Percentiles rank a stretch among this genome's conserved stretches.
These are phyloP conservation scores for Deinandra increscens DNA, from an alignment of 129 eudicot genomes.

Conservation along the genomic window DNA sequence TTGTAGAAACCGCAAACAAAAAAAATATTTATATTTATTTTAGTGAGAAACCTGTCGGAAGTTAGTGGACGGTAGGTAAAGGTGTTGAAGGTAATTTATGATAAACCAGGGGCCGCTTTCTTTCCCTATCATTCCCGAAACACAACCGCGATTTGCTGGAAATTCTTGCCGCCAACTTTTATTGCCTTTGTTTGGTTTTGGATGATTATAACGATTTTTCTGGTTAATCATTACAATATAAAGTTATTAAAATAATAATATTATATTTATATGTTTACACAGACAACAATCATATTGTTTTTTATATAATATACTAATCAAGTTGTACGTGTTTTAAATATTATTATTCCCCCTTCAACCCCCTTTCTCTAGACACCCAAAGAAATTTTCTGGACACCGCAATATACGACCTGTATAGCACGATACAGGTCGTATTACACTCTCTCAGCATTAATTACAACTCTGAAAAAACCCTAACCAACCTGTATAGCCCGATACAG, in stretches of 20 bases:
- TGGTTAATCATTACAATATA: constrained; percentile 3
- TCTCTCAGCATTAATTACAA: too few species aligned
- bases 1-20: too few species aligned
- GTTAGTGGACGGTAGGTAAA: constrained; percentile 4
- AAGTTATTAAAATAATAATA: not conserved
- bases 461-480: too few species aligned
- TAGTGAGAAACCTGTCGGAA: not conserved
- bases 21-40: too few species aligned
- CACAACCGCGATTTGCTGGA: constrained; percentile 18
- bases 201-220: not conserved
- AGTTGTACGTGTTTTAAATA: not conserved
- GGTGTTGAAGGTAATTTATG: constrained; percentile 1
- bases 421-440: too few species aligned
- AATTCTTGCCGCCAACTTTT: constrained; percentile 32
- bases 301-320: not conserved
- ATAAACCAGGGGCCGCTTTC: not conserved
- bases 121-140: constrained; percentile 17
- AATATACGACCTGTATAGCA: too few species aligned
- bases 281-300: not conserved
- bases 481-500: too few species aligned
- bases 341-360: too few species aligned
- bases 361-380: too few species aligned
- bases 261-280: not conserved
- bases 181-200: constrained; percentile 34
- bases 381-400: too few species aligned